Conservation (phyloP, 2,329 filamentous ascomycete species). For the Neonectria neomacrospora region DNA sequence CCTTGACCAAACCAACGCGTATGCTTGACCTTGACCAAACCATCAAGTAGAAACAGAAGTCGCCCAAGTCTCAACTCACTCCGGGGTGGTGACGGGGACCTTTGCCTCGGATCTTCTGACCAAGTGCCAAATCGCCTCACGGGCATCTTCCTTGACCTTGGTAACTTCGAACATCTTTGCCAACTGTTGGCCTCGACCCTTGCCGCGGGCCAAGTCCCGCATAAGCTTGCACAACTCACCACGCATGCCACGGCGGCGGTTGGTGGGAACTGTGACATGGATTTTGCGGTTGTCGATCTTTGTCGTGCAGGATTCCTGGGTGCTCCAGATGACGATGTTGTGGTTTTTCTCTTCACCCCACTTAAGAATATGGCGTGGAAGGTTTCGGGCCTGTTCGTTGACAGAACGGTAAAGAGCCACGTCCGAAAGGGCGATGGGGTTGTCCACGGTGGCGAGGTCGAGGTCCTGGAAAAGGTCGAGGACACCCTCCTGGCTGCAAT, state of each 20-base stretch:
- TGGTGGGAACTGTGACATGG: slow-evolving; percentile 4
- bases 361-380: slow-evolving; percentile 26
- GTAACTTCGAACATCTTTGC: slow-evolving; percentile 5
- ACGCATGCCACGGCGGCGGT: slow-evolving; percentile 10
- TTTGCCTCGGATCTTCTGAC: background rate
- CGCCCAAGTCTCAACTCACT: background rate
- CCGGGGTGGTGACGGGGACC: too few relatives aligned
- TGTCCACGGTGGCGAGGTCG: slow-evolving; percentile 1
- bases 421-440: background rate
- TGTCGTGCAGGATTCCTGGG: slow-evolving; percentile 10
- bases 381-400: slow-evolving; percentile 1
- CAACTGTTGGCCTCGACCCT: background rate
- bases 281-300: background rate
- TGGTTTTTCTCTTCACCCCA: slow-evolving; percentile 25
- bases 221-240: slow-evolving; percentile 13
- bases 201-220: background rate
- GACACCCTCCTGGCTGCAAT: background rate
- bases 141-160: slow-evolving; percentile 21
- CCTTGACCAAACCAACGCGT: background rate
- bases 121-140: slow-evolving; percentile 15
- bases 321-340: slow-evolving; percentile 28
- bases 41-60: background rate
- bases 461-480: slow-evolving; percentile 9
- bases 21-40: background rate
- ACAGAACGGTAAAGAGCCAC: background rate